Evolutionary conservation across 1,139 yeast species (phyloP), one percentile per base, ranked within the genome.

Genomic region (Cylindricascospora bacillispora): DNA sequence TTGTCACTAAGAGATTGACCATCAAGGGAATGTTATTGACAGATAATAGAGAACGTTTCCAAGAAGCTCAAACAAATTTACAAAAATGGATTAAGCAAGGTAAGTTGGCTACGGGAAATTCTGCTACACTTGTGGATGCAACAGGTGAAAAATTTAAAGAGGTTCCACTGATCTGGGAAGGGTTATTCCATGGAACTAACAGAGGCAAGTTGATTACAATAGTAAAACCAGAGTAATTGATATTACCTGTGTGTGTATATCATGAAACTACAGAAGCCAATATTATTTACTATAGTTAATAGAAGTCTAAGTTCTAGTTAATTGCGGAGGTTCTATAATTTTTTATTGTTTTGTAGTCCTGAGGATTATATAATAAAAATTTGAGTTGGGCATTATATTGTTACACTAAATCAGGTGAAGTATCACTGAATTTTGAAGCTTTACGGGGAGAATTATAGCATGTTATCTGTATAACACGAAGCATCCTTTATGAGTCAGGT

Each of bases 11-110:
- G 47, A 57, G 74, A 43, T 56, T 72, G 37, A 57, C 55, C 1
- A 60, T 70, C 23, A 54, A 54, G 35, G 79, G 79, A 13, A 62
- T 70, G 39, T 49, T 70, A 31, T 61, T 68, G 16, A 32, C 49
- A 20, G 71, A 70, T 40, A 35, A 37, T 12, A 15, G 22, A 3
- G 43, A 39, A 2, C 45, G 59, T 26, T 59, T 56, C 43, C 54
- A 56, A 3, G 55, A 55, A 33, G 73, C 62, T n/a, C 40, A 60
- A 25, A 35, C 32, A 6, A 54, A 47, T 15, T 49, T 71, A 29
- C 44, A 45, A 7, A 44, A 45, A 7, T 62, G 56, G 33, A 48
- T 66, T 30, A 46, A 57, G 34, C 41, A 48, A 10, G 77, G 77
- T 6, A 7, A 7, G 9, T 10, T 18, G 21, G 9, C 9, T 10